Conservation (phyloP, 768 basidiomycete species). For the Termitomyces sp. region DNA sequence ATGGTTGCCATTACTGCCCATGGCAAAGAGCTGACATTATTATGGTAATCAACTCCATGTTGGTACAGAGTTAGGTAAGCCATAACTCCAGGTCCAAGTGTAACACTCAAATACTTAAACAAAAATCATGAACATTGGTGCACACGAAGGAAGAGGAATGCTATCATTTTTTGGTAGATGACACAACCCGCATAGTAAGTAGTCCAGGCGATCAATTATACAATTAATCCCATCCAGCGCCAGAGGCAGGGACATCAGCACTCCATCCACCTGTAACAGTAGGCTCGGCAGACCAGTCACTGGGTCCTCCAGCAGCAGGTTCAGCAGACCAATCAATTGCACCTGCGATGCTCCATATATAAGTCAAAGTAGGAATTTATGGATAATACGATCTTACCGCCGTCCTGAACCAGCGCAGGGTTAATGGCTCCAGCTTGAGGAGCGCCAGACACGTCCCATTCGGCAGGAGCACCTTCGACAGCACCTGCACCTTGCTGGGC, state of each 20-base stretch:
- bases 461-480: constrained; percentile 43
- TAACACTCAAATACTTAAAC: not conserved
- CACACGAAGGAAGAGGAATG: constrained; percentile 1
- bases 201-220: constrained; percentile 21
- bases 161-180: constrained; percentile 15
- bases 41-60: constrained; percentile 29
- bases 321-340: constrained; percentile 87
- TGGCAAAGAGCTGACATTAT: constrained; percentile 33
- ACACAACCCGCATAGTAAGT: constrained; percentile 9
- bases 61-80: constrained; percentile 2
- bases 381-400: constrained; percentile 37
- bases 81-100: not conserved
- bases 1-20: constrained; percentile 67
- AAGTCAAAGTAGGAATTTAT: not conserved
- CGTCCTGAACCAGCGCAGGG: constrained; percentile 66
- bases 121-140: not conserved
- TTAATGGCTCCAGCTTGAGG: constrained; percentile 71
- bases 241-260: constrained; percentile 29
- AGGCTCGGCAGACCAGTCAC: constrained; percentile 91
- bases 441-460: constrained; percentile 76
- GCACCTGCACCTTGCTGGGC: constrained; percentile 46
- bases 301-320: constrained; percentile 39
- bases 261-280: constrained; percentile 42
- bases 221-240: constrained; percentile 36
- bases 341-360: constrained; percentile 30